Base-by-base conservation (phyloP, 2,329 filamentous ascomycete genomes). In the Pseudonectria buxi region DNA sequence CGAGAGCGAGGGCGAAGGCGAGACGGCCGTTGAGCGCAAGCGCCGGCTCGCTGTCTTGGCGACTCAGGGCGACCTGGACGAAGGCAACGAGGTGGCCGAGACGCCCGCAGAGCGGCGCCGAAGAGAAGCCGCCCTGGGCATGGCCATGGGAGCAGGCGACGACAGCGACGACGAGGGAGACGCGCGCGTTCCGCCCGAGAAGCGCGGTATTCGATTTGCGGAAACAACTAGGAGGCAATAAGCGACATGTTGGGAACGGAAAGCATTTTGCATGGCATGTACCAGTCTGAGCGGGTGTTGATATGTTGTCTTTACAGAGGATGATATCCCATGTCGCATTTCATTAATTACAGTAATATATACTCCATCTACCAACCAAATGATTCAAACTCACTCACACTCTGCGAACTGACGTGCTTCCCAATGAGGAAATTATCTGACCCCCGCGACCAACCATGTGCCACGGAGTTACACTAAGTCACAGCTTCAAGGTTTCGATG, bases 81-180 rank as follows among this genome's bases (percentile, higher is more conserved):
- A 22, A 9, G 63, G 60, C 3, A 64, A 62, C 13, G 51, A 57
- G 4, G 67, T 66, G 24, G 68, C 64, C 24, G 85, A 89, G 61
- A 88, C 83, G 0, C 80, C 83, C 0, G 85, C 84, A 0, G 86
- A 90, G 58, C 70, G 81, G 37, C 72, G 83, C 27, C 69, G 86
- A 35, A 74, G 86, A 49, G 78, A 87, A 49, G 83, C 83, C 1
- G 86, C 85, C 1, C 63, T 90, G 2, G 83, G 84, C 9, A 67
- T 83, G 41, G 61, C 12, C 54, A 58, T 7, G 67, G 68, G 36
- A 74, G 68, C 37, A 71, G 46, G 34, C 7, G 50, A 49, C 4
- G 48, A 80, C 24, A 61, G 54, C 18, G 61, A 63, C 15, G 78
- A 80, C 15, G 76, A 78, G 40, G 72, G 76, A 43, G 71, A 64